Conservation (phyloP, 176 grass and related monocot genomes). For the Pharus latifolius region DNA sequence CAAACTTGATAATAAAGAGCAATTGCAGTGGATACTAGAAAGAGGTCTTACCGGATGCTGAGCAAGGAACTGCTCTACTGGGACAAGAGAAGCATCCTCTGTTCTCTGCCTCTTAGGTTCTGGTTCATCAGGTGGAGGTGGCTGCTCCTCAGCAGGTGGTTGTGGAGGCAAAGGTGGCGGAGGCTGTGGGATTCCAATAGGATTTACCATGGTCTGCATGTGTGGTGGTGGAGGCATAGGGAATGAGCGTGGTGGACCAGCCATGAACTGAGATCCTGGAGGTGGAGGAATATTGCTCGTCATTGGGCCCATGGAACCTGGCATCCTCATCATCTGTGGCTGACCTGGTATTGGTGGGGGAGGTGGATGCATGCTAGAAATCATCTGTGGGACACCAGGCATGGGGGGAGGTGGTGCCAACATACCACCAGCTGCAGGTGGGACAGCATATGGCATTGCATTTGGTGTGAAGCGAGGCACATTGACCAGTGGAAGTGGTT, state of each 20-base stretch:
- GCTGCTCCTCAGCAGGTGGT: constrained; percentile 74
- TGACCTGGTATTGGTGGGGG: constrained; percentile 60
- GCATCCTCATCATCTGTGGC: constrained; percentile 38
- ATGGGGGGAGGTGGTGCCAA: constrained; percentile 17
- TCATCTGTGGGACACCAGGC: constrained; percentile 41
- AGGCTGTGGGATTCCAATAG: constrained; percentile 47
- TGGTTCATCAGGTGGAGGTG: constrained; percentile 86
- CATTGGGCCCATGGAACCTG: constrained; percentile 26
- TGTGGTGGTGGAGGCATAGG: constrained; percentile 45
- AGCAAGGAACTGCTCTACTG: constrained; percentile 78
- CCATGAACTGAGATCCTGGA: constrained; percentile 61
- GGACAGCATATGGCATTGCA: constrained; percentile 23
- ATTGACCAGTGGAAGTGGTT: constrained; percentile 63
- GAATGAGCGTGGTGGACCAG: constrained; percentile 34
- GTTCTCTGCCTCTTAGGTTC: constrained; percentile 83
- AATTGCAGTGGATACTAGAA: neutral
- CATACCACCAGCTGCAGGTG: constrained; percentile 1
- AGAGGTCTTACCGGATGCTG: constrained; percentile 66
- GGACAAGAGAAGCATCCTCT: constrained; percentile 77
- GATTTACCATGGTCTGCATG: constrained; percentile 51
- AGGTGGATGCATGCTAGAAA: constrained; percentile 43
- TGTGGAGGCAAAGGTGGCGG: constrained; percentile 71
- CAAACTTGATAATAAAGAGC: neutral
- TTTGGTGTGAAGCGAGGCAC: constrained; percentile 60
- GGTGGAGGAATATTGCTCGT: constrained; percentile 54